phyloP scores from a whole-genome alignment of 164 flowering plant species.

The Kalanchoe fedtschenkoi region DNA sequence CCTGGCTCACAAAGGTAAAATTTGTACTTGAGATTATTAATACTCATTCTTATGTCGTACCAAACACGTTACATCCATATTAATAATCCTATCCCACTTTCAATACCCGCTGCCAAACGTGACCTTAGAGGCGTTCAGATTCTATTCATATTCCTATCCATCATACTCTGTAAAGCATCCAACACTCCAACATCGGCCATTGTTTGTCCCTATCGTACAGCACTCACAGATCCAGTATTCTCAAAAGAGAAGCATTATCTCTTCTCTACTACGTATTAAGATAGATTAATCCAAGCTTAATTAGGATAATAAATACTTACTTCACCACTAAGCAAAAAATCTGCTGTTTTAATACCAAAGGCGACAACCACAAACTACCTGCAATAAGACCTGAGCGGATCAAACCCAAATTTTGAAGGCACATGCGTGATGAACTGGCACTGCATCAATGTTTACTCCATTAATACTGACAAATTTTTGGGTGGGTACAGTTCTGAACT shows the following conservation, averaged over 20 bases:
- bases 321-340: neutral
- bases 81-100: neutral
- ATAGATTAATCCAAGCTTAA: neutral
- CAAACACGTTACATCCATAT: too few species aligned
- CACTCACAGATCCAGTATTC: neutral
- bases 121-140: neutral
- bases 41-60: too few species aligned
- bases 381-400: neutral
- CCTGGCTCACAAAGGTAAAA: too few species aligned
- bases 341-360: neutral
- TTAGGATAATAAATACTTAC: too few species aligned
- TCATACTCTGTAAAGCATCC: neutral
- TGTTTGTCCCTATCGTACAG: neutral
- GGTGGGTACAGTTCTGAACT: too few species aligned
- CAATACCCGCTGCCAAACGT: neutral
- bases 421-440: neutral
- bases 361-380: neutral
- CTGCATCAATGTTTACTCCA: too few species aligned
- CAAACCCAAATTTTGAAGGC: neutral
- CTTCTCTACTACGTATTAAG: neutral
- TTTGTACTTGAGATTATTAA: too few species aligned
- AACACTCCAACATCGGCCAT: neutral
- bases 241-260: slow-evolving; percentile 1
- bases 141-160: neutral
- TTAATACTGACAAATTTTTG: too few species aligned